Evolutionary conservation across 1,139 yeast genomes (phyloP).

Genomic region (Hyphopichia wangnamkhiaoensis): DNA sequence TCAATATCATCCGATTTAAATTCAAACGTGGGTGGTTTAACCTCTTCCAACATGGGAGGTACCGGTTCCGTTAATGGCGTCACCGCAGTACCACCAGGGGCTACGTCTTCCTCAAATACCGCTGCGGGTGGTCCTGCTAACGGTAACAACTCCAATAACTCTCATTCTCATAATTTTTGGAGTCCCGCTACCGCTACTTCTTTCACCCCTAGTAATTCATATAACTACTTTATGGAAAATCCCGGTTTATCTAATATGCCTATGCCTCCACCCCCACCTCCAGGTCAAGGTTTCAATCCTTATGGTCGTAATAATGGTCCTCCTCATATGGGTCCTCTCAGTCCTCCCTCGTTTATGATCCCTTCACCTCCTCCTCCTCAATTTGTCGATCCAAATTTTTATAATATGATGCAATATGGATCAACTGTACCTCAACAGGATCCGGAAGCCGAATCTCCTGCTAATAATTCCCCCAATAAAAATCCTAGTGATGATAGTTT

Average conservation of each 20-base stretch:
- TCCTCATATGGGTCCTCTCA: constrained; percentile 27
- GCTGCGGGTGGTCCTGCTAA: constrained; percentile 29
- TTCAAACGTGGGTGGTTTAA: constrained; percentile 13
- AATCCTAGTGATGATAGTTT: neutral
- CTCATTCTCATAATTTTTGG: constrained; percentile 52
- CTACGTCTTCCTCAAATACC: no score
- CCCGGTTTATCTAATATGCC: constrained; percentile 8
- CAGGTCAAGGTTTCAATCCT: constrained; percentile 18
- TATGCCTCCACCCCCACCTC: constrained; percentile 10
- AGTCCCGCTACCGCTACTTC: constrained; percentile 64
- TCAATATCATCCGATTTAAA: constrained; percentile 33
- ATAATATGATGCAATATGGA: constrained; percentile 29
- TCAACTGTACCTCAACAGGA: neutral
- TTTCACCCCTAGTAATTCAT: constrained; percentile 47
- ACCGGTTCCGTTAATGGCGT: constrained; percentile 19
- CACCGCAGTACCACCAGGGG: no score
- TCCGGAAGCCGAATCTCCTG: neutral
- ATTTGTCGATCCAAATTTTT: constrained; percentile 42
- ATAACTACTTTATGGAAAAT: constrained; percentile 31
- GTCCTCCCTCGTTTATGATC: constrained; percentile 45
- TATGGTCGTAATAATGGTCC: constrained; percentile 9
- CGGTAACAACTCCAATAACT: constrained; percentile 12
- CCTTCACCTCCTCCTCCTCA: constrained; percentile 34
- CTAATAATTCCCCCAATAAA: neutral
- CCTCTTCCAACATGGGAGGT: constrained; percentile 16